Evolutionary conservation across 163 green algal species (phyloP).

Genomic region (Scenedesmus sp.): DNA sequence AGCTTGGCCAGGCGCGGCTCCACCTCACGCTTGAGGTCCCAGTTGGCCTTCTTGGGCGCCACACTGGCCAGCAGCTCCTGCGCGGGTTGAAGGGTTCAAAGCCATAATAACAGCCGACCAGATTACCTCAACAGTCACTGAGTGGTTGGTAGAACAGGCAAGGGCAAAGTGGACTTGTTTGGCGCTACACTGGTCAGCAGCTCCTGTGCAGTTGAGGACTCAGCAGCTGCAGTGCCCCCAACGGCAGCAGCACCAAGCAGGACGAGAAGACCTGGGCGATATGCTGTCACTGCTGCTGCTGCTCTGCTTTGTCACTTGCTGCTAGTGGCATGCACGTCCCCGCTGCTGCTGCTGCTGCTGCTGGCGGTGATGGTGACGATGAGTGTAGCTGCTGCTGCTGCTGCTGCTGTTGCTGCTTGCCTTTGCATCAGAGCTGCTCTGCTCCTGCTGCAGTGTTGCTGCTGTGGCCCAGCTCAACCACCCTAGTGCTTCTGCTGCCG

Average conservation of each 20-base stretch:
- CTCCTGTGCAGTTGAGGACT: constrained; percentile 65
- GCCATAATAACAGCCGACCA: too few relatives aligned
- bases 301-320: not conserved
- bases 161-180: constrained; percentile 56
- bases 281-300: not conserved
- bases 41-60: constrained; percentile 92
- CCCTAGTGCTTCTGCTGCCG: not conserved
- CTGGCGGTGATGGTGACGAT: not conserved
- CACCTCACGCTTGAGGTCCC: constrained; percentile 91
- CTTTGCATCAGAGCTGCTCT: not conserved
- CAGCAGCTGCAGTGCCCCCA: not conserved
- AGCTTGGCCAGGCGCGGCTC: constrained; percentile 85
- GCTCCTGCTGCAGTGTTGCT: not conserved
- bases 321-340: not conserved
- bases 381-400: not conserved
- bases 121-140: too few relatives aligned
- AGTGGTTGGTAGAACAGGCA: too few relatives aligned
- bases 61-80: constrained; percentile 87
- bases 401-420: not conserved
- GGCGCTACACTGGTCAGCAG: constrained; percentile 84
- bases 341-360: not conserved
- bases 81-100: not conserved
- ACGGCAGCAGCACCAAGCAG: too few relatives aligned
- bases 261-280: too few relatives aligned
- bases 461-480: not conserved